Conservation (phyloP, 805 yeast genomes). For the Cyberlindnera amylophila region DNA sequence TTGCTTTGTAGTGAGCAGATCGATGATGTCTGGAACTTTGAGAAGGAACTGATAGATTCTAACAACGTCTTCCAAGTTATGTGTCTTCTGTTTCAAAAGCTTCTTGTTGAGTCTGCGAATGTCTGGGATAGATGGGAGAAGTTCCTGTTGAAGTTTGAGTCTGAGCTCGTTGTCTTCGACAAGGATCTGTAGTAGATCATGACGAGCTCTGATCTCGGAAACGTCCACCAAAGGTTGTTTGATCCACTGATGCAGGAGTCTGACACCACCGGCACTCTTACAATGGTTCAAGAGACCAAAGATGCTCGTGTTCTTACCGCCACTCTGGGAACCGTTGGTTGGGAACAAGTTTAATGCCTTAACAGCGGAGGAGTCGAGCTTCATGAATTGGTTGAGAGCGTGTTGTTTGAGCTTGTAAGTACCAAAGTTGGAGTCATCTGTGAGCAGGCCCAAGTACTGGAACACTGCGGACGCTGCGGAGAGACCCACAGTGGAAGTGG, state of each 20-base stretch:
- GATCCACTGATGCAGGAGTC: slow-evolving; percentile 88
- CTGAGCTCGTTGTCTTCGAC: slow-evolving; percentile 68
- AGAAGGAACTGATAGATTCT: slow-evolving; percentile 78
- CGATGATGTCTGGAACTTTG: slow-evolving; percentile 64
- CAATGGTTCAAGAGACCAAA: slow-evolving; percentile 86
- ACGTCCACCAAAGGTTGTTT: slow-evolving; percentile 86
- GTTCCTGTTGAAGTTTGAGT: slow-evolving; percentile 59
- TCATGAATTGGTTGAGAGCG: slow-evolving; percentile 77
- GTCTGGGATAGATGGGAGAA: slow-evolving; percentile 77
- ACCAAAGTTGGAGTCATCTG: slow-evolving; percentile 52
- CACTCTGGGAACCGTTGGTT: slow-evolving; percentile 25
- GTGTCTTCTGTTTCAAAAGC: slow-evolving; percentile 42
- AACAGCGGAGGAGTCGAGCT: slow-evolving; percentile 85
- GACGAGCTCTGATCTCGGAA: slow-evolving; percentile 60
- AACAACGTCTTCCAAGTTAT: slow-evolving; percentile 83
- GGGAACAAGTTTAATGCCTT: slow-evolving; percentile 87
- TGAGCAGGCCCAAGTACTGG: slow-evolving; percentile 60
- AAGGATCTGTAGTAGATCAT: slow-evolving; percentile 66
- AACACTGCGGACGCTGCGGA: slow-evolving; percentile 66
- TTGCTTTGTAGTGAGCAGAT: slow-evolving; percentile 43
- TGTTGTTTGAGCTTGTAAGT: slow-evolving; percentile 58
- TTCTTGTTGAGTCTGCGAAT: slow-evolving; percentile 71
- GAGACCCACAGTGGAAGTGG: slow-evolving; percentile 48
- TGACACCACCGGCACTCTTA: slow-evolving; percentile 83
- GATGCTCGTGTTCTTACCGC: slow-evolving; percentile 52